Evolutionary conservation across 192 early-diverging fungal genomes (phyloP).

Genomic region (Backusella psychrophila): DNA sequence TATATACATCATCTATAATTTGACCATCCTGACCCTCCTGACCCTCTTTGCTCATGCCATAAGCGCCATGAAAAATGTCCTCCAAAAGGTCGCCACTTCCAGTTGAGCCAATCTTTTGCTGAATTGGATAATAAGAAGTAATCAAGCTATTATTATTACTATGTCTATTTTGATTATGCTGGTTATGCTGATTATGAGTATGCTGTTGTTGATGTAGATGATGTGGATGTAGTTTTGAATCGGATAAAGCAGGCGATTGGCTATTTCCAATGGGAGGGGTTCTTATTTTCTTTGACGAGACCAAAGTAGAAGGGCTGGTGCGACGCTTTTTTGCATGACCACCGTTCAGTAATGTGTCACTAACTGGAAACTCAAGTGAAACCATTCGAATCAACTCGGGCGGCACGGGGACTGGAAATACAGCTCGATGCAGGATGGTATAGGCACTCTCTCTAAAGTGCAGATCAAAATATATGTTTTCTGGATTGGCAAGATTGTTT

Average conservation of each 20-base stretch:
- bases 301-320: background rate
- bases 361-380: background rate
- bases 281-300: background rate
- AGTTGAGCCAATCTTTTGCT: background rate
- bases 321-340: background rate
- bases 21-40: background rate
- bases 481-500: slow-evolving; percentile 41
- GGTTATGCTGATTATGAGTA: background rate
- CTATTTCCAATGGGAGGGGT: background rate
- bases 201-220: background rate
- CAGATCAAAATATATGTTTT: slow-evolving; percentile 47
- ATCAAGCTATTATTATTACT: background rate
- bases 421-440: slow-evolving; percentile 38
- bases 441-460: slow-evolving; percentile 48
- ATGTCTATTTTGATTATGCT: slow-evolving; percentile 3
- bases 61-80: background rate
- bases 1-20: slow-evolving; percentile 19
- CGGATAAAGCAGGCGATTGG: background rate
- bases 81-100: background rate
- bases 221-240: background rate
- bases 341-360: background rate
- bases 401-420: slow-evolving; percentile 12
- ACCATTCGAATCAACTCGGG: slow-evolving; percentile 1
- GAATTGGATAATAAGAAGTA: slow-evolving; percentile 2
- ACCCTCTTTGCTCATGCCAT: background rate